Evolutionary conservation across 2,329 filamentous ascomycete species (phyloP).

Genomic region (Cytospora piceae): DNA sequence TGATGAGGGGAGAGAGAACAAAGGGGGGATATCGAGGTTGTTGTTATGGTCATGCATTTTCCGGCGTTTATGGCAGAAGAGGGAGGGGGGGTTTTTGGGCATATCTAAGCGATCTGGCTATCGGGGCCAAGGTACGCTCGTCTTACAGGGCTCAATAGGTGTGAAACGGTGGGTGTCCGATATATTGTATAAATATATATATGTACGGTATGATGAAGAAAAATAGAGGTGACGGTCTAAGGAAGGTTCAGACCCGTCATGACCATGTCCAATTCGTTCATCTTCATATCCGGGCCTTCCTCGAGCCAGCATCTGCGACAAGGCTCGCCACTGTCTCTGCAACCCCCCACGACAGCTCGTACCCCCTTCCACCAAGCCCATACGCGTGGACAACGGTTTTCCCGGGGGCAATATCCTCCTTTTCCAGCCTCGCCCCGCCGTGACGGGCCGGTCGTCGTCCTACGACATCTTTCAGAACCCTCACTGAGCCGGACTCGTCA

Average conservation of each 20-base stretch:
- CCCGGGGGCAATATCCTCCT: constrained; percentile 41
- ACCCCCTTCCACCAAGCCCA: constrained; percentile 53
- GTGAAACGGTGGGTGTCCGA: not conserved
- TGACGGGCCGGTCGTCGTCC: constrained; percentile 37
- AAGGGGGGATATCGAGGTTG: not conserved
- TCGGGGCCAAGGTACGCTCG: constrained; percentile 11
- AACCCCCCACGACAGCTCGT: constrained; percentile 53
- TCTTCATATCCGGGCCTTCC: constrained; percentile 27
- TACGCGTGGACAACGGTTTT: constrained; percentile 50
- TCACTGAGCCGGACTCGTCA: constrained; percentile 32
- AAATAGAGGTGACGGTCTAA: constrained; percentile 12
- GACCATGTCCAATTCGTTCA: not conserved
- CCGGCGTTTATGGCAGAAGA: constrained; percentile 11
- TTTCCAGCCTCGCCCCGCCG: constrained; percentile 47
- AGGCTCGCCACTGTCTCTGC: constrained; percentile 46
- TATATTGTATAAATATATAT: constrained; percentile 7
- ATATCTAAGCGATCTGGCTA: constrained; percentile 17
- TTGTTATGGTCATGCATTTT: constrained; percentile 2
- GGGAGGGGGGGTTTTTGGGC: not conserved
- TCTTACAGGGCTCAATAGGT: not conserved
- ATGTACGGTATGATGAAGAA: not conserved
- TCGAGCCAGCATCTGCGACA: constrained; percentile 36
- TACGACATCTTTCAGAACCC: constrained; percentile 38
- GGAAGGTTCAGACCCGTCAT: not conserved
- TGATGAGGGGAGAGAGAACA: constrained; percentile 12